Evolutionary conservation across 2,329 filamentous ascomycete genomes (phyloP), one percentile per base, ranked within the genome.

Genomic region (Aspergillus hiratsukae): DNA sequence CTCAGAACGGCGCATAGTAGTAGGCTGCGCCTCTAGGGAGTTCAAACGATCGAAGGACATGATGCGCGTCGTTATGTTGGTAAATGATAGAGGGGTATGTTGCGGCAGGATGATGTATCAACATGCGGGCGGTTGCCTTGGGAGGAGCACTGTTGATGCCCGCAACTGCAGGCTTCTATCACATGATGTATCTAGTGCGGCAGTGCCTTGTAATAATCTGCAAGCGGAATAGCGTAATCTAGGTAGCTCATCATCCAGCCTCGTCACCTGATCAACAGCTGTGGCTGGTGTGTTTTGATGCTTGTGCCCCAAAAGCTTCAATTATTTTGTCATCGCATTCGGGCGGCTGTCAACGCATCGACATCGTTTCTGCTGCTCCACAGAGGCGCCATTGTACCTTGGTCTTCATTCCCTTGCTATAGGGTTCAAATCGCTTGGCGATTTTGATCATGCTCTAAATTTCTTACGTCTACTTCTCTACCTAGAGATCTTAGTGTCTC

Each of bases 1-100:
- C 72, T 88, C 86, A 58, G 85, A 80, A 61, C 86, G 83, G 60
- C 89, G 81, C 77, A 82, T 82, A 59, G 80, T 84, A 29, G 85
- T 86, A 43, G 86, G 84, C 75, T 89, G 88, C 64, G 92, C 86
- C 79, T 97, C 93, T 64, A 97, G 81, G 59, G 85, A 88, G 55
- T 89, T 89, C 61, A 94, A 83, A 66, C 90, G 89, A 72, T 96
- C 89, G 77, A 94, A 97, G 19, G 93, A 96, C 93, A 97, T 97
- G 60, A 59, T 58, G 51, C 31, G 43, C 27, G 43, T 41, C 51
- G 31, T 35, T 37, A 49, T 27, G 41, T 43, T 46, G 35, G 50
- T 31, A 48, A 60, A 51, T n/a, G 48, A 45, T 58, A 37, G 49
- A 45, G 52, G 25, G 35, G 14, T 35, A 53, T 29, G 37, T 50